A percentile compares a stretch with the other conserved stretches of the same genome.
Evolutionary conservation across 768 basidiomycete genomes (phyloP).

Genomic region (Hericium erinaceus): DNA sequence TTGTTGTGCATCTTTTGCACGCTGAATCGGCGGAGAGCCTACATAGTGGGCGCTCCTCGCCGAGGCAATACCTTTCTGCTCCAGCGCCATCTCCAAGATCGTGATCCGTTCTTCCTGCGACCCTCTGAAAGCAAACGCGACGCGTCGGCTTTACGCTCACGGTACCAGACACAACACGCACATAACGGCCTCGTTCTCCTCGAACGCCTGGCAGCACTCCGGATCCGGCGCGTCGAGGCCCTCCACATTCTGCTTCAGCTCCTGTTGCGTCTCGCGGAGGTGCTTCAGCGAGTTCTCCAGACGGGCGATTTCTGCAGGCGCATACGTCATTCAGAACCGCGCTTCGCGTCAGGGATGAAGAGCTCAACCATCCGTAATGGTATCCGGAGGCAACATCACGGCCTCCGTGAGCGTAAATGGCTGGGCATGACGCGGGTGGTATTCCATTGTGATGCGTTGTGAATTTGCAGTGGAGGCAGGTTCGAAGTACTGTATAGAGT

Average conservation of each 20-base stretch:
- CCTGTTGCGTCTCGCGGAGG: constrained; percentile 51
- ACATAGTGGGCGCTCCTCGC: background rate
- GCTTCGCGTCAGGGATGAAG: background rate
- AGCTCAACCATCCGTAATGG: constrained; percentile 59
- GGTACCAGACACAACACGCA: constrained; percentile 21
- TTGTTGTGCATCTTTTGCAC: too few relatives aligned
- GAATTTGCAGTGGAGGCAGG: background rate
- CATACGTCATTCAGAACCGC: background rate
- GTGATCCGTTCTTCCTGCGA: constrained; percentile 70
- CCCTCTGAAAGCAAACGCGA: constrained; percentile 33
- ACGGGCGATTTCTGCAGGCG: constrained; percentile 57
- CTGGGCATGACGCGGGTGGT: constrained; percentile 55
- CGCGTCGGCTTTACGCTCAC: too few relatives aligned
- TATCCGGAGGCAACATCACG: constrained; percentile 48
- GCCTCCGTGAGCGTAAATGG: constrained; percentile 70
- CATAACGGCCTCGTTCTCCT: constrained; percentile 73
- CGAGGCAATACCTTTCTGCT: constrained; percentile 43
- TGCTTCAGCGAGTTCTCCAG: constrained; percentile 62
- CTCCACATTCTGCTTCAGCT: constrained; percentile 39
- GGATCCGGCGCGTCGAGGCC: constrained; percentile 35
- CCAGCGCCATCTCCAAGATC: constrained; percentile 56
- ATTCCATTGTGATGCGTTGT: constrained; percentile 42
- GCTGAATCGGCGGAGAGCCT: too few relatives aligned
- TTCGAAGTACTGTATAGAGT: background rate
- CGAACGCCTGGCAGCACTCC: constrained; percentile 49